Conservation (phyloP, 2,329 filamentous ascomycete genomes). For the Coniochaeta sp. region DNA sequence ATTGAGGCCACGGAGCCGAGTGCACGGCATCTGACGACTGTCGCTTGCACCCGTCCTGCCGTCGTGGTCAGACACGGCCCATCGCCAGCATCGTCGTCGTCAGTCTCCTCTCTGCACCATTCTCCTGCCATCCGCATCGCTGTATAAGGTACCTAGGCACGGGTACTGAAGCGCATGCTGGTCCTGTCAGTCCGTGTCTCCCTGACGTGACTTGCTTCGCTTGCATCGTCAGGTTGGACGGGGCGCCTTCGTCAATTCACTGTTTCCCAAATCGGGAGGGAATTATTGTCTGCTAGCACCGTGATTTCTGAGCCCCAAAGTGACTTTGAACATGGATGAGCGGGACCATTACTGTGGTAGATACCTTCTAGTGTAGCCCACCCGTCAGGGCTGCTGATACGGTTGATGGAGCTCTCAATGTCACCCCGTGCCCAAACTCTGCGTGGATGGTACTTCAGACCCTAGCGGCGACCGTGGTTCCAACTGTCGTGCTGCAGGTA, state of each 20-base stretch:
- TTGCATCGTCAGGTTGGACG: neutral
- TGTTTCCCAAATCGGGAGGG: neutral
- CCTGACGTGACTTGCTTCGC: too few relatives aligned
- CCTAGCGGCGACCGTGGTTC: neutral
- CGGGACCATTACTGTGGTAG: neutral
- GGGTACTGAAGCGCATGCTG: too few relatives aligned
- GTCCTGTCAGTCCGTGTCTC: too few relatives aligned
- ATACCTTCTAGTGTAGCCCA: neutral
- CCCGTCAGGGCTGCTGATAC: neutral
- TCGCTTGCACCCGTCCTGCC: too few relatives aligned
- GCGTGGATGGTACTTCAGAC: neutral
- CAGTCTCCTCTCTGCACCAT: too few relatives aligned
- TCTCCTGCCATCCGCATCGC: too few relatives aligned
- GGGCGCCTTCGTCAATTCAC: neutral
- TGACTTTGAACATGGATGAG: neutral
- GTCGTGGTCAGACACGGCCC: neutral
- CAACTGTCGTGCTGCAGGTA: conserved; percentile 1
- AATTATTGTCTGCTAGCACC: neutral
- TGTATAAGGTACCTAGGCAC: too few relatives aligned
- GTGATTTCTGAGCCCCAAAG: neutral
- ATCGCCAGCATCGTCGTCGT: neutral
- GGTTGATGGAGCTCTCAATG: neutral
- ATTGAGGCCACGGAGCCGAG: neutral
- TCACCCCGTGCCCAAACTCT: neutral
- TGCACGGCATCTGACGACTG: neutral